Conservation (phyloP, 768 basidiomycete genomes). For the Dioszegia crocea region DNA sequence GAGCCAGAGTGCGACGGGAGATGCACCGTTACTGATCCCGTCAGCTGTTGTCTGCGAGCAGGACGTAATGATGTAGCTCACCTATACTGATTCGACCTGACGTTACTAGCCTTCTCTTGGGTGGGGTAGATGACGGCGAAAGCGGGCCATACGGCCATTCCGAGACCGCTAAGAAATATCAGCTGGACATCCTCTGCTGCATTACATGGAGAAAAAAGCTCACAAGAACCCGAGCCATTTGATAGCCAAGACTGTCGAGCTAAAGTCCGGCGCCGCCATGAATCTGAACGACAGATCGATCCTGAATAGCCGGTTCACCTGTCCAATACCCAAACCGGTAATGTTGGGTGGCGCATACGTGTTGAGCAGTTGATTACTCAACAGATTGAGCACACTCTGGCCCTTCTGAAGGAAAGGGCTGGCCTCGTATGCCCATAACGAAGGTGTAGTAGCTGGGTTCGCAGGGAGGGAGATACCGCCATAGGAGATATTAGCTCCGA, state of each 20-base stretch:
- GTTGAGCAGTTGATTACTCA: constrained; percentile 63
- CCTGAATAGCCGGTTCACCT: constrained; percentile 51
- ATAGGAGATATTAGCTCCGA: constrained; percentile 59
- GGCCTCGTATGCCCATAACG: constrained; percentile 70
- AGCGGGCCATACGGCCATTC: constrained; percentile 69
- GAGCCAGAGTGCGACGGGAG: constrained; percentile 58
- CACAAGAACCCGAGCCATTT: constrained; percentile 72
- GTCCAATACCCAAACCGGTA: constrained; percentile 1
- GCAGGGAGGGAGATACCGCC: constrained; percentile 67
- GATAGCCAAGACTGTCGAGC: constrained; percentile 59
- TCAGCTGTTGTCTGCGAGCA: not conserved
- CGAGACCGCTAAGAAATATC: constrained; percentile 11
- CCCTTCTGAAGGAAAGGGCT: constrained; percentile 60
- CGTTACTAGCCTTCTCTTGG: constrained; percentile 62
- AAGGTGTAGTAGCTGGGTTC: constrained; percentile 51
- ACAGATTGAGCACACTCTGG: constrained; percentile 63
- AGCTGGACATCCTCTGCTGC: not conserved
- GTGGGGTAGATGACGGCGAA: constrained; percentile 76
- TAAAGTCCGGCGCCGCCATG: constrained; percentile 55
- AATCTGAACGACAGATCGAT: constrained; percentile 60
- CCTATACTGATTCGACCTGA: constrained; percentile 79
- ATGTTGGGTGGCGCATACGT: constrained; percentile 49
- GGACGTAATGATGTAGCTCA: constrained; percentile 48
- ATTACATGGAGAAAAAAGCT: constrained; percentile 48
- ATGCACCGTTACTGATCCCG: constrained; percentile 24